Evolutionary conservation across 2,329 filamentous ascomycete genomes (phyloP), one percentile per base, ranked within the genome.

Genomic region (Lasiodiplodia hormozganensis): DNA sequence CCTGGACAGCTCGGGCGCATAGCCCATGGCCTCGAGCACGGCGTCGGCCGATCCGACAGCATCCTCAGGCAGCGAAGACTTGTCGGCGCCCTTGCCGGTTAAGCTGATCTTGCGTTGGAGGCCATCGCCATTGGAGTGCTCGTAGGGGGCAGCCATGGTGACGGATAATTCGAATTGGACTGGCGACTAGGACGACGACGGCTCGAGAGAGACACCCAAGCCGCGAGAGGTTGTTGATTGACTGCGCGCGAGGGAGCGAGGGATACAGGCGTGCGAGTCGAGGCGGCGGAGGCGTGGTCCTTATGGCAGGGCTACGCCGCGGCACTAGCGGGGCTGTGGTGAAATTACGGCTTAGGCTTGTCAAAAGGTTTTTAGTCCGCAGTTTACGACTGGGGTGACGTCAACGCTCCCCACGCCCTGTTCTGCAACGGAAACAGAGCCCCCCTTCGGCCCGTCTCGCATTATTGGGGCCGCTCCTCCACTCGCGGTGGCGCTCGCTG

Each of bases 1-100:
- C 69, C 89, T 87, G 60, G 84, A 79, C 69, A 92, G 79, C 79
- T 92, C 89, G 67, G 88, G 84, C 77, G 87, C 88, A 82, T 92
- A 91, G 70, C 89, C 89, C 73, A 91, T 83, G 69, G 85, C 86
- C 72, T 86, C 86, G 73, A 91, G 84, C 47, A 52, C 43, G 3
- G 43, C 43, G 31, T 64, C 60, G 28, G 60, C 60, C n/a, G 60
- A 64, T 10, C 58, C 58, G 25, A 62, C 58, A 23, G 47, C 40
- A 25, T 62, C 58, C 18, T 51, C 58, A 11, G 58, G 40, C n/a
- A 49, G 4, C 40, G 58, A 62, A 16, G 58, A n/a, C 58, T 21
- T 31, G 31, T 65, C 62, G 5, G 34, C 47, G 31, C 62, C 62
- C 51, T 65, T 65, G 47, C 49, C 62, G 16, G 62, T 65, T 1